These are phyloP conservation scores for Wickerhamiella sergipiensis DNA, from an alignment of 805 yeast genomes.

Conservation along the genomic window DNA sequence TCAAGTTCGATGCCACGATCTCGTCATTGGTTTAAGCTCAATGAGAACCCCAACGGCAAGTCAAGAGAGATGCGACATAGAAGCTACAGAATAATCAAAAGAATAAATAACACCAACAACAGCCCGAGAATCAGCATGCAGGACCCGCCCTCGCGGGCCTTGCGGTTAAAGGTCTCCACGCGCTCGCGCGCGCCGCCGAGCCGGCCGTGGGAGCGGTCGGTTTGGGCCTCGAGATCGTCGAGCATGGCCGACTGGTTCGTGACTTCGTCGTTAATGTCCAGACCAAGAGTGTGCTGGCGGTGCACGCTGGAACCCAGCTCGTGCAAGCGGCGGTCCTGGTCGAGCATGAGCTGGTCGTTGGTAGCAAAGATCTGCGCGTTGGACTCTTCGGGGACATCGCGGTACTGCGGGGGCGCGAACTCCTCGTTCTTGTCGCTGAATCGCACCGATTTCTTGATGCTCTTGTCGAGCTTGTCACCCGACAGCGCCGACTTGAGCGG, in stretches of 20 bases:
- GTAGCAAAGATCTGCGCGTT: constrained; percentile 9
- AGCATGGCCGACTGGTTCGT: constrained; percentile 25
- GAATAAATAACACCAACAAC: constrained; percentile 18
- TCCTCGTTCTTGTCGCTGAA: constrained; percentile 4
- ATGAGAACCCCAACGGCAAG: too few species aligned
- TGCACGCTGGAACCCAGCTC: constrained; percentile 24
- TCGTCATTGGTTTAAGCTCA: constrained; percentile 15
- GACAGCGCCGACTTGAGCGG: not conserved
- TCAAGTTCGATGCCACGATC: constrained; percentile 28
- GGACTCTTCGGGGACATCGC: not conserved
- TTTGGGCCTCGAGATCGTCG: constrained; percentile 27
- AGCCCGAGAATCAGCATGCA: constrained; percentile 24
- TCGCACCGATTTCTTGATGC: not conserved
- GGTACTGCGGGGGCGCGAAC: constrained; percentile 3
- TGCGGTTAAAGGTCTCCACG: constrained; percentile 25
- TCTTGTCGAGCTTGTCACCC: not conserved
- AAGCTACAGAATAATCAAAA: constrained; percentile 17
- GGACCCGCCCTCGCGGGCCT: constrained; percentile 28
- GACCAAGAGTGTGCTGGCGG: constrained; percentile 27
- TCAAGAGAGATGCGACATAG: not conserved
- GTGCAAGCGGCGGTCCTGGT: constrained; percentile 28
- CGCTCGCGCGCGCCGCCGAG: constrained; percentile 24
- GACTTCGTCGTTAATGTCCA: constrained; percentile 28
- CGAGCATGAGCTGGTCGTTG: constrained; percentile 19
- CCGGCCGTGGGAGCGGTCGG: constrained; percentile 24